phyloP scores from a whole-genome alignment of 148 eudicot species.

The Cornus kousa region DNA sequence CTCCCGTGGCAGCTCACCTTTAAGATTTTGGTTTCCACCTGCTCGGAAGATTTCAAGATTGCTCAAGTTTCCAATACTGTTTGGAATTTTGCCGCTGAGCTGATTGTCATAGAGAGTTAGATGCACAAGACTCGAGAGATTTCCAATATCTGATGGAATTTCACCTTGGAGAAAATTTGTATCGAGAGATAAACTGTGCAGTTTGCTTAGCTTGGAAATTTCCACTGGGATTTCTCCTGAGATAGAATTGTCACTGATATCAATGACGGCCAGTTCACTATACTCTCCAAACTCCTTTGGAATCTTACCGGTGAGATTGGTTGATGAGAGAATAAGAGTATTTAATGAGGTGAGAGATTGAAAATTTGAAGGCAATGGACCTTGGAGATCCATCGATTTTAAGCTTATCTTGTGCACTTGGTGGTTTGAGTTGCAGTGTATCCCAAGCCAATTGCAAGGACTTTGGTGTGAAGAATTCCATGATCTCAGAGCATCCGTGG shows the following conservation, averaged over 20 bases:
- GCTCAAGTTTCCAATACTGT: conserved; percentile 55
- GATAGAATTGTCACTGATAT: conserved; percentile 68
- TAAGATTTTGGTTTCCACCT: conserved; percentile 90
- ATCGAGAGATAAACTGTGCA: conserved; percentile 50
- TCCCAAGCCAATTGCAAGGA: conserved; percentile 83
- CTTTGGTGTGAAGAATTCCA: conserved; percentile 54
- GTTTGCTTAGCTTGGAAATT: conserved; percentile 51
- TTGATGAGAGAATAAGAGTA: conserved; percentile 51
- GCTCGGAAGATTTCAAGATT: conserved; percentile 64
- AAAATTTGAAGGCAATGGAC: conserved; percentile 67
- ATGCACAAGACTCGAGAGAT: conserved; percentile 45
- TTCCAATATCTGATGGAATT: conserved; percentile 73
- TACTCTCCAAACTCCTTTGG: conserved; percentile 77
- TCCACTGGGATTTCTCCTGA: conserved; percentile 73
- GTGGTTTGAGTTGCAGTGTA: conserved; percentile 45
- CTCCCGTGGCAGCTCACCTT: conserved; percentile 74
- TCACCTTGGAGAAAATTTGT: conserved; percentile 60
- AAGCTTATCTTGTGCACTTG: conserved; percentile 47
- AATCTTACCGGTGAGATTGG: conserved; percentile 74
- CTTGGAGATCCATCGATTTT: conserved; percentile 54
- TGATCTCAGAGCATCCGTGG: conserved; percentile 41
- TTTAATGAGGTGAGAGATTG: conserved; percentile 45
- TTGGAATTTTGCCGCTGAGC: conserved; percentile 69
- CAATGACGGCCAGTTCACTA: conserved; percentile 38
- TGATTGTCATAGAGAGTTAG: conserved; percentile 72